These are phyloP conservation scores for Xylaria hypoxylon DNA, from an alignment of 2,329 filamentous ascomycete species.

Conservation along the genomic window DNA sequence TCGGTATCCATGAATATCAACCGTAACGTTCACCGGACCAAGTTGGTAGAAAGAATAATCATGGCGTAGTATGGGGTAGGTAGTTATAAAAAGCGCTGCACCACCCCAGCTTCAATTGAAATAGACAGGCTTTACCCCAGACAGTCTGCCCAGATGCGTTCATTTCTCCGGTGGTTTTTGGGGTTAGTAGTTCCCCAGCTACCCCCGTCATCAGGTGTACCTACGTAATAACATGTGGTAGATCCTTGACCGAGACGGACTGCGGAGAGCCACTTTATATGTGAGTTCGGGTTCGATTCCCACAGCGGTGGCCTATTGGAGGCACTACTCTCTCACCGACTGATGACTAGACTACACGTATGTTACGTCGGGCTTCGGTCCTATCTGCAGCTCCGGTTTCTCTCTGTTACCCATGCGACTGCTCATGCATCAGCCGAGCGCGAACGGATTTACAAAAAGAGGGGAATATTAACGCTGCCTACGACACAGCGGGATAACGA, in stretches of 20 bases:
- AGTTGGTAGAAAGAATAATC: background rate
- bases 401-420: background rate
- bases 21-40: conserved; percentile 1
- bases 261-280: too few relatives aligned
- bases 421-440: background rate
- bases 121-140: background rate
- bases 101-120: conserved; percentile 6
- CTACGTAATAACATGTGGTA: background rate
- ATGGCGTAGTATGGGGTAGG: conserved; percentile 1
- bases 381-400: conserved; percentile 12
- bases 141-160: background rate
- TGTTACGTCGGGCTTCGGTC: conserved; percentile 17
- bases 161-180: background rate
- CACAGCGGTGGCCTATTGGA: too few relatives aligned
- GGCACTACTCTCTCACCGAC: background rate
- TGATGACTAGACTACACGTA: background rate
- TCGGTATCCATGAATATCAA: conserved; percentile 2
- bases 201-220: background rate
- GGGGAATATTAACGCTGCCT: background rate
- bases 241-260: background rate
- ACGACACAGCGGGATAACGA: background rate
- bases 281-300: too few relatives aligned
- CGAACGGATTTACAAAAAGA: conserved; percentile 5
- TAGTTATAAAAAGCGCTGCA: conserved; percentile 14
- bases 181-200: background rate